Percentiles rank a stretch among this genome's conserved stretches.
Evolutionary conservation across 2,329 filamentous ascomycete genomes (phyloP).

Genomic region (Ophiostoma perfectum): DNA sequence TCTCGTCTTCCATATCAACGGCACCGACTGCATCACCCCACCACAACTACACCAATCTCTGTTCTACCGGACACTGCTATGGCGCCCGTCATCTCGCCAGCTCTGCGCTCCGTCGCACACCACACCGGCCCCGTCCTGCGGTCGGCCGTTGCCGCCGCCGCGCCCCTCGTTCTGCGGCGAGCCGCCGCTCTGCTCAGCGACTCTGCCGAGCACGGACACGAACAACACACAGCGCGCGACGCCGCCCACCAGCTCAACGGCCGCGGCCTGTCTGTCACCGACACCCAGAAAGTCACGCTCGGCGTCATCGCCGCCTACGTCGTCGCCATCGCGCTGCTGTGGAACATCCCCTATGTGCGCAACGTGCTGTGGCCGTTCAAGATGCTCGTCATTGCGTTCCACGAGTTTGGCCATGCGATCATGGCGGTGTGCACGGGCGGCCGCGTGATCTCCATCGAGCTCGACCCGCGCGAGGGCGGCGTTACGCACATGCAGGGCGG

Average conservation of each 20-base stretch:
- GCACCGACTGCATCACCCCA: neutral
- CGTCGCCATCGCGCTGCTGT: slow-evolving; percentile 68
- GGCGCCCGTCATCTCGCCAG: slow-evolving; percentile 23
- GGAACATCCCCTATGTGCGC: slow-evolving; percentile 73
- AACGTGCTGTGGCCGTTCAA: slow-evolving; percentile 78
- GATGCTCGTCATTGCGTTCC: slow-evolving; percentile 81
- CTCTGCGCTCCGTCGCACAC: slow-evolving; percentile 23
- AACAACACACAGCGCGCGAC: neutral
- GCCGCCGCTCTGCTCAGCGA: neutral
- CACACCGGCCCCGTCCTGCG: slow-evolving; percentile 21
- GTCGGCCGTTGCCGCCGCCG: slow-evolving; percentile 21
- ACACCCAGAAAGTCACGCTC: slow-evolving; percentile 65
- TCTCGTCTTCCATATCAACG: neutral
- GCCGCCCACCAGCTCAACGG: neutral
- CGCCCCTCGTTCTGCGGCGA: slow-evolving; percentile 18
- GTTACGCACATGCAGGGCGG: slow-evolving; percentile 74
- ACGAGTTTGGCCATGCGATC: slow-evolving; percentile 73
- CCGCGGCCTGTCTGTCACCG: slow-evolving; percentile 49
- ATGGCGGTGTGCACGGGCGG: slow-evolving; percentile 68
- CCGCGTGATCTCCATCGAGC: slow-evolving; percentile 53
- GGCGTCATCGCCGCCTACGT: slow-evolving; percentile 55
- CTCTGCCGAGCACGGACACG: neutral
- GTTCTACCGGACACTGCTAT: neutral
- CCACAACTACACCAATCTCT: neutral
- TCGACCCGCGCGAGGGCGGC: slow-evolving; percentile 71